These are phyloP conservation scores for Aleurites moluccanus DNA, from an alignment of 441 rosid species.

Conservation along the genomic window DNA sequence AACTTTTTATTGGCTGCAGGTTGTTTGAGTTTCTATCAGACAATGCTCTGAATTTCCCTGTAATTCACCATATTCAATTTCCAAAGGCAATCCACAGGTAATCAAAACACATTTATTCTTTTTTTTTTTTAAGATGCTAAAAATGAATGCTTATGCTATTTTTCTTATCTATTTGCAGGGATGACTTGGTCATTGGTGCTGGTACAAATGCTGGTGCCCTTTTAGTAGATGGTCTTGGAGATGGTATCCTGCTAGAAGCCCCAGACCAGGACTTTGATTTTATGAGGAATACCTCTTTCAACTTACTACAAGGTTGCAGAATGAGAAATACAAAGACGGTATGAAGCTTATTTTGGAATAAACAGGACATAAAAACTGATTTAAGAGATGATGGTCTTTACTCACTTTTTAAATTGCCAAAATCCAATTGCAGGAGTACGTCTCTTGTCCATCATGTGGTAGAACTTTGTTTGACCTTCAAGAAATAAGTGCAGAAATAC, in stretches of 20 bases:
- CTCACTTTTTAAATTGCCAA: slow-evolving; percentile 8
- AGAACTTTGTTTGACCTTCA: slow-evolving; percentile 96
- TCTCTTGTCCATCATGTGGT: slow-evolving; percentile 99
- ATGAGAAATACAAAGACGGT: slow-evolving; percentile 99
- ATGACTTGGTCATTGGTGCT: slow-evolving; percentile 86
- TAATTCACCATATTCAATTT: slow-evolving; percentile 87
- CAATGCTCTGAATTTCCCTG: slow-evolving; percentile 66
- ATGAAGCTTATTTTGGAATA: slow-evolving; percentile 22
- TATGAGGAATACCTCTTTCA: slow-evolving; percentile 85
- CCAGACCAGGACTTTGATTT: slow-evolving; percentile 85
- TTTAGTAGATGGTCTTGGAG: slow-evolving; percentile 94
- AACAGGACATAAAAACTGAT: neutral
- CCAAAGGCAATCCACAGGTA: slow-evolving; percentile 77
- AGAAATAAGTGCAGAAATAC: slow-evolving; percentile 91
- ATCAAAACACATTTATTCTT: slow-evolving; percentile 7
- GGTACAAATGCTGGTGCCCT: slow-evolving; percentile 83
- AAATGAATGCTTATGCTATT: slow-evolving; percentile 12
- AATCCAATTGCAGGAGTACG: slow-evolving; percentile 66
- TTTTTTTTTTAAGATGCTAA: slow-evolving; percentile 10
- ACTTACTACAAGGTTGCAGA: slow-evolving; percentile 95
- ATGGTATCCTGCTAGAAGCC: slow-evolving; percentile 90
- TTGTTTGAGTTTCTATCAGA: slow-evolving; percentile 79
- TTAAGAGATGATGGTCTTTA: neutral
- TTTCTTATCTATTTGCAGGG: slow-evolving; percentile 50
- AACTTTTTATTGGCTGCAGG: slow-evolving; percentile 42